These are phyloP conservation scores for Physcomitrium patens DNA, from an alignment of 225 moss, liverwort and hornwort genomes.

Conservation along the genomic window DNA sequence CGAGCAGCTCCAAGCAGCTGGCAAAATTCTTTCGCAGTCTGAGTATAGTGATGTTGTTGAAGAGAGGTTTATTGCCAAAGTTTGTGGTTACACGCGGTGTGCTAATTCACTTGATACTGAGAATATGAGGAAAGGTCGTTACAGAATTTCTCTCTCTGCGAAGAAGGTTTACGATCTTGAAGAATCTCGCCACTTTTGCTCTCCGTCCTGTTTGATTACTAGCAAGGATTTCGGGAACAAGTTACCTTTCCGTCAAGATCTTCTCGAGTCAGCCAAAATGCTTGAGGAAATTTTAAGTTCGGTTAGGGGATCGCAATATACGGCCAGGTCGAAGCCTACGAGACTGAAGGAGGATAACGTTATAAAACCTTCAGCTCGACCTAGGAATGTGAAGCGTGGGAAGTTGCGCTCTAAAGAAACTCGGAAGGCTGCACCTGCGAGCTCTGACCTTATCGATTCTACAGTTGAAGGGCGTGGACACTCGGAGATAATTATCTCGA, in stretches of 20 bases:
- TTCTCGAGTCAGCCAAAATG: slow-evolving; percentile 32
- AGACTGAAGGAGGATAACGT: slow-evolving; percentile 18
- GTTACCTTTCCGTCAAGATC: slow-evolving; percentile 62
- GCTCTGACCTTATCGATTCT: slow-evolving; percentile 1
- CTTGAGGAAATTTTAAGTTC: slow-evolving; percentile 28
- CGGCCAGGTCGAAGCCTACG: slow-evolving; percentile 33
- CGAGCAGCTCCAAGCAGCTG: slow-evolving; percentile 68
- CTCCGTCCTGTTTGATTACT: slow-evolving; percentile 59
- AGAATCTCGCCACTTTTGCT: slow-evolving; percentile 81
- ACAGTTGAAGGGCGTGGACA: slow-evolving; percentile 18
- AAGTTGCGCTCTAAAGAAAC: slow-evolving; percentile 31
- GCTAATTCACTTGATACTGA: slow-evolving; percentile 49
- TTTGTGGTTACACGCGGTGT: slow-evolving; percentile 83
- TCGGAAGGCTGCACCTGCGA: slow-evolving; percentile 17
- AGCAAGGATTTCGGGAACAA: slow-evolving; percentile 74
- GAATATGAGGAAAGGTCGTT: slow-evolving; percentile 72
- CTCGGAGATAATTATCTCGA: slow-evolving; percentile 14
- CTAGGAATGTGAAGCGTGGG: slow-evolving; percentile 34
- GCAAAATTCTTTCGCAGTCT: slow-evolving; percentile 64
- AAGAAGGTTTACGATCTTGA: slow-evolving; percentile 85
- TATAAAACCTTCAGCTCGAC: slow-evolving; percentile 25
- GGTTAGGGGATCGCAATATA: slow-evolving; percentile 50
- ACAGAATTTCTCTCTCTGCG: slow-evolving; percentile 77
- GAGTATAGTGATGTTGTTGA: slow-evolving; percentile 87
- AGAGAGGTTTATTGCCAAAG: slow-evolving; percentile 72